Evolutionary conservation across 192 early-diverging fungal genomes (phyloP).

Genomic region (Gorgonomyces haynaldii): DNA sequence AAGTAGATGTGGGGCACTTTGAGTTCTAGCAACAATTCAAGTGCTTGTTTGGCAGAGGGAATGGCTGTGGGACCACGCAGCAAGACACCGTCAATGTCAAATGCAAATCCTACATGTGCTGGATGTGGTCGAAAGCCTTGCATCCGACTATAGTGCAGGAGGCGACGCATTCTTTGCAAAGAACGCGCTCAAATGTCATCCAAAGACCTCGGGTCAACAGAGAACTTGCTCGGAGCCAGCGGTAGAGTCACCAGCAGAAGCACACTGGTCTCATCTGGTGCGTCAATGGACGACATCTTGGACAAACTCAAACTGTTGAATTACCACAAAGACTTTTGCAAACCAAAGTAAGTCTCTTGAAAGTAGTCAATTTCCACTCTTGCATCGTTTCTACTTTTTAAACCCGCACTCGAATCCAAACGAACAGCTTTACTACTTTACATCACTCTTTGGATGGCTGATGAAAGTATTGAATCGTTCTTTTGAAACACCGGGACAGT

Average conservation of each 20-base stretch:
- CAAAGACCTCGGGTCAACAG: conserved; percentile 1
- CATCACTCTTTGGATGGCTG: conserved; percentile 38
- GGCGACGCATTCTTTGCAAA: not conserved
- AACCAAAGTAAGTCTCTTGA: conserved; percentile 16
- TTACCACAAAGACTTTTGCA: conserved; percentile 37
- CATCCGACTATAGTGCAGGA: not conserved
- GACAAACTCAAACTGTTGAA: conserved; percentile 37
- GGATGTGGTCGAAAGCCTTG: not conserved
- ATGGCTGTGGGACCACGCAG: conserved; percentile 64
- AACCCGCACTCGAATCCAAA: conserved; percentile 33
- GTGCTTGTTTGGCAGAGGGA: conserved; percentile 51
- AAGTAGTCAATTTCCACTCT: conserved; percentile 23
- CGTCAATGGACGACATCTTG: conserved; percentile 32
- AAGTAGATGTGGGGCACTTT: conserved; percentile 66
- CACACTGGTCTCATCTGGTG: not conserved
- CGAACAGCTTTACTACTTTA: conserved; percentile 45
- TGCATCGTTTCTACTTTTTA: conserved; percentile 32
- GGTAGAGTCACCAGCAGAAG: conserved; percentile 8
- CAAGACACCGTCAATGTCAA: conserved; percentile 67
- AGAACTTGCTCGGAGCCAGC: not conserved
- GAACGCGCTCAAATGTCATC: not conserved
- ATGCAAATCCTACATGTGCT: conserved; percentile 21
- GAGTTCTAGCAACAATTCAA: conserved; percentile 50
- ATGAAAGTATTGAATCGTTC: conserved; percentile 16
- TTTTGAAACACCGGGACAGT: conserved; percentile 43